Base-by-base conservation (phyloP, 1,139 yeast genomes). In the Magnusiomyces ingens region DNA sequence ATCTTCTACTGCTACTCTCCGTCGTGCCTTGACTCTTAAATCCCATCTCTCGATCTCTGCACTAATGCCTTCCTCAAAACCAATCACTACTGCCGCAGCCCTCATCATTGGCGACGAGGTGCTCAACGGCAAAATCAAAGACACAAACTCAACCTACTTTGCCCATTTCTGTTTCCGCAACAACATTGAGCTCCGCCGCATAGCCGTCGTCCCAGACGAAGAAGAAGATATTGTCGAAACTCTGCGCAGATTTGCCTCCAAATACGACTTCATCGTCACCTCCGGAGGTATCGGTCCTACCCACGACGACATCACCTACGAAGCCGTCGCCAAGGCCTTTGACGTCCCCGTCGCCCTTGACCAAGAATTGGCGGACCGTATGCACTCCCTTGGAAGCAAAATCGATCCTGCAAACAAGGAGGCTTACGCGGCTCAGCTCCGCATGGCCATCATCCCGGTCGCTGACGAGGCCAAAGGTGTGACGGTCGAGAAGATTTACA, bases 271-370 rank as follows among this genome's bases (percentile, higher is more conserved):
- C 53, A 77, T 88, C 4, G 77, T 87, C 17, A 87, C 96, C 0
- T 80, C 89, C 17, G 96, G 96, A 1, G 89, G 76, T 11, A 85
- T 89, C 58, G 96, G 96, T 0, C 87, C 95, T 2, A 89, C 96
- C 0, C 95, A 88, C 62, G 96, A 88, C 65, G 96, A 88, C 66
- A 84, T 88, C 55, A 87, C 95, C 0, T 88, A 89, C 66, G 81
- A 81, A 51, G 77, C 85, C 4, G 61, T 88, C 15, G 86, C 90
- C 1, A 77, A 76, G 58, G 85, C 86, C 19, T 88, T 75, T 62
- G 69, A 69, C 1, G 67, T 85, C 11, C 77, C 77, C 0, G 71
- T 82, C 55, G 68, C 67, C 44, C 64, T 84, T 18, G 84, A 88
- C 66, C 65, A 71, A 35, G 81, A 76, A 41, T 82, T 88, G 2